Conservation (phyloP, 768 basidiomycete species). For the Leucocoprinus sp. region DNA sequence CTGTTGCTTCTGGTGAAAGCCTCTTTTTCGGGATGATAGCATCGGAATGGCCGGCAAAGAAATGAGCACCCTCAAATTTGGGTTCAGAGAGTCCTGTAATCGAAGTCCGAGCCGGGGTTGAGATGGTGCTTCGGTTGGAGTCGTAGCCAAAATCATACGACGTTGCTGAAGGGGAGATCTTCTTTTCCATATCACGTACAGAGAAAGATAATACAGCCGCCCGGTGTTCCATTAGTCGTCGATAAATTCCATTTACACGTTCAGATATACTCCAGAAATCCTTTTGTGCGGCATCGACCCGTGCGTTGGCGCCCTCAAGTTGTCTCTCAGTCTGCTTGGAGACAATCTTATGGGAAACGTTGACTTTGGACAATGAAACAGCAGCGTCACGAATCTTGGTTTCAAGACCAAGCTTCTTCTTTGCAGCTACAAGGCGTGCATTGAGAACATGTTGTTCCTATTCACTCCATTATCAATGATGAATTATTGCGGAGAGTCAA, state of each 20-base stretch:
- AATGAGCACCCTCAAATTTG: conserved; percentile 75
- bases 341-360: conserved; percentile 46
- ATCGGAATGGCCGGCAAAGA: conserved; percentile 76
- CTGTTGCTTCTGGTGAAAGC: conserved; percentile 34
- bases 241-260: conserved; percentile 53
- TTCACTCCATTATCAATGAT: conserved; percentile 9
- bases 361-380: conserved; percentile 61
- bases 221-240: conserved; percentile 69
- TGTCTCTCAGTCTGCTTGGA: conserved; percentile 65
- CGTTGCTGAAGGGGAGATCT: conserved; percentile 25
- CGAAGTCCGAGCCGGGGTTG: conserved; percentile 34
- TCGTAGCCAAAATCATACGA: conserved; percentile 45
- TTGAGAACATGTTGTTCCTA: conserved; percentile 72
- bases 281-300: conserved; percentile 61
- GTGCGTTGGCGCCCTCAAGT: conserved; percentile 63
- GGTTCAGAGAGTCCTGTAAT: conserved; percentile 36
- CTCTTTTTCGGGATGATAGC: conserved; percentile 48
- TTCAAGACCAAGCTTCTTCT: conserved; percentile 71
- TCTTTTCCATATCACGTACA: conserved; percentile 60
- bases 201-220: conserved; percentile 73
- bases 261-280: conserved; percentile 66
- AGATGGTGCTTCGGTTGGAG: conserved; percentile 40
- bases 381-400: conserved; percentile 87
- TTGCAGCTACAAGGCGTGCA: conserved; percentile 55
- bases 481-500: neutral